phyloP scores from a whole-genome alignment of 2,329 filamentous ascomycete genomes.

The Pseudopyrenochaeta lycopersici region DNA sequence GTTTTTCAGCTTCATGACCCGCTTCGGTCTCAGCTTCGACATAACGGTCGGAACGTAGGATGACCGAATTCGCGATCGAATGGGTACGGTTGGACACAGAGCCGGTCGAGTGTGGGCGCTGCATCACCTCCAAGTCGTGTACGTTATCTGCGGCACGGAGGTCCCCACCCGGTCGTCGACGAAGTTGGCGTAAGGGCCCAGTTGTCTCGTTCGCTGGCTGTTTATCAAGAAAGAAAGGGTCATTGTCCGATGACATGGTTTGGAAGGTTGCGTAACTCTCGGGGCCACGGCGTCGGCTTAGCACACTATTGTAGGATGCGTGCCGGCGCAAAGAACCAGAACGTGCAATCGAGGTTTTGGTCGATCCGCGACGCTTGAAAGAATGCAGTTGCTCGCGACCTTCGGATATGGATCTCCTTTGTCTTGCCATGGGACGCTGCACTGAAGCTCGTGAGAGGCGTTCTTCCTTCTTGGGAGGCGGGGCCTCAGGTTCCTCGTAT shows the following conservation, averaged over 20 bases:
- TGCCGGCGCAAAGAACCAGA: conserved; percentile 60
- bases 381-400: conserved; percentile 44
- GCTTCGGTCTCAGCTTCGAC: conserved; percentile 23
- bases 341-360: conserved; percentile 36
- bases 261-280: conserved; percentile 68
- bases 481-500: conserved; percentile 21
- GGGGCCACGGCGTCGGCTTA: conserved; percentile 60
- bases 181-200: conserved; percentile 50
- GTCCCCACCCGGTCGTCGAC: conserved; percentile 59
- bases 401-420: conserved; percentile 42
- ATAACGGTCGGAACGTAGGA: conserved; percentile 43
- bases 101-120: conserved; percentile 58
- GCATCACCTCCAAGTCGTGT: conserved; percentile 53
- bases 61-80: conserved; percentile 50
- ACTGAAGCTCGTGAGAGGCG: conserved; percentile 27
- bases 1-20: conserved; percentile 12
- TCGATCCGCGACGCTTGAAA: conserved; percentile 45
- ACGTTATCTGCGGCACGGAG: conserved; percentile 57
- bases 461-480: conserved; percentile 18
- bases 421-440: conserved; percentile 27
- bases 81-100: conserved; percentile 56
- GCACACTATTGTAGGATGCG: conserved; percentile 68
- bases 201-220: conserved; percentile 29
- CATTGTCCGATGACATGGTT: conserved; percentile 53
- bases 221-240: conserved; percentile 50